These are phyloP conservation scores for Moringa oleifera DNA, from an alignment of 345 rosid species.

Conservation along the genomic window DNA sequence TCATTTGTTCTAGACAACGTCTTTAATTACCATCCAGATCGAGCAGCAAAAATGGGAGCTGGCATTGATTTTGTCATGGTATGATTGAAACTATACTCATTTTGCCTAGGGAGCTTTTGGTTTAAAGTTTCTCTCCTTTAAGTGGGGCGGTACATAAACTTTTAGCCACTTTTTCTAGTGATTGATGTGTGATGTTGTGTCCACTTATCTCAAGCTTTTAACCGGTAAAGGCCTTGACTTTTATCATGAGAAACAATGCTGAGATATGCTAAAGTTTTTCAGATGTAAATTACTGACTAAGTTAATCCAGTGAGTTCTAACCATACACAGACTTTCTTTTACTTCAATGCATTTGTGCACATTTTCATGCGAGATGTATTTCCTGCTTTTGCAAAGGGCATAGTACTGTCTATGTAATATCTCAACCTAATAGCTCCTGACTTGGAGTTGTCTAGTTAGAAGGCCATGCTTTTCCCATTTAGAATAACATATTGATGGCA, in stretches of 20 bases:
- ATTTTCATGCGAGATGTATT: background rate
- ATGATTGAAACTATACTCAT: slow-evolving; percentile 14
- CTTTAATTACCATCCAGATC: slow-evolving; percentile 72
- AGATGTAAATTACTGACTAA: background rate
- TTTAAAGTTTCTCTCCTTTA: background rate
- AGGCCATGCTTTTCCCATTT: too few relatives aligned
- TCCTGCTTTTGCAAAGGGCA: background rate
- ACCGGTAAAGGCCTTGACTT: background rate
- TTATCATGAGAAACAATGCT: background rate
- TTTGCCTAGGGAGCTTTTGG: background rate
- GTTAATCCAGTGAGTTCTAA: background rate
- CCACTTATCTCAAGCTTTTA: background rate
- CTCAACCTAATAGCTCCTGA: too few relatives aligned
- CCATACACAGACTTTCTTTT: too few relatives aligned
- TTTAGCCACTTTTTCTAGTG: background rate
- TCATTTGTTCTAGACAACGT: slow-evolving; percentile 53
- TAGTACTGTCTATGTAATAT: background rate
- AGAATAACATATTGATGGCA: too few relatives aligned
- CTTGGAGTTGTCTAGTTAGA: too few relatives aligned
- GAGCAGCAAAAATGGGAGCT: slow-evolving; percentile 59
- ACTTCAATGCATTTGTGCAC: background rate
- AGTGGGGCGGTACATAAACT: background rate
- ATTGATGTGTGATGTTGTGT: background rate
- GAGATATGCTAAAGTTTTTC: background rate
- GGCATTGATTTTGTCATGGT: slow-evolving; percentile 80